These are phyloP conservation scores for Peronospora destructor DNA, from an alignment of 352 stramenopile genomes.

Conservation along the genomic window DNA sequence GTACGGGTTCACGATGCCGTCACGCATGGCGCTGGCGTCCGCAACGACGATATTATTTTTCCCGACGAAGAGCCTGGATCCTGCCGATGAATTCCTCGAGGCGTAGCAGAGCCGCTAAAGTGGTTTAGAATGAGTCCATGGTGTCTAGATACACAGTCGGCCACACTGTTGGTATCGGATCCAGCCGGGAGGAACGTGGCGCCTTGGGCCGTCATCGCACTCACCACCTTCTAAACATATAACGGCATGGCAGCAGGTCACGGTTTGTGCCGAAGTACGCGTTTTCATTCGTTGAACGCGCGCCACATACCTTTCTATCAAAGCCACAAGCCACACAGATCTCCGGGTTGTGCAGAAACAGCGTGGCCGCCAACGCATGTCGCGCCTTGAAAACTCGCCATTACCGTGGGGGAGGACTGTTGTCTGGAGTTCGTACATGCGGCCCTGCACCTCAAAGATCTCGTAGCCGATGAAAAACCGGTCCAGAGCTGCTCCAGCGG, in stretches of 20 bases:
- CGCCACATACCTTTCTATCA: conserved; percentile 32
- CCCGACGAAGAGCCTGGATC: conserved; percentile 50
- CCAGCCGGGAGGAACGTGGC: conserved; percentile 42
- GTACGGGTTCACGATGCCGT: conserved; percentile 64
- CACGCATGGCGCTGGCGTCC: conserved; percentile 51
- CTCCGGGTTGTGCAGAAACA: conserved; percentile 67
- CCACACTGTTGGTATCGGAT: conserved; percentile 24
- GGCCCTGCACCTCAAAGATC: conserved; percentile 44
- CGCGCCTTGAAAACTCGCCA: conserved; percentile 21
- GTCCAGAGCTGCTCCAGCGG: conserved; percentile 36
- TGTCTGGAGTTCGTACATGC: conserved; percentile 56
- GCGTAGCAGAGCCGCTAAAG: conserved; percentile 65
- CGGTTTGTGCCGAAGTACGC: conserved; percentile 37
- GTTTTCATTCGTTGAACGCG: conserved; percentile 31
- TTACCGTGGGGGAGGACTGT: conserved; percentile 46
- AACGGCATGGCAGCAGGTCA: conserved; percentile 53
- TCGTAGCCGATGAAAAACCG: conserved; percentile 57
- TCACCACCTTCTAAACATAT: conserved; percentile 39
- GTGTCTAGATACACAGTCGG: conserved; percentile 38
- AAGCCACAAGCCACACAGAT: conserved; percentile 43
- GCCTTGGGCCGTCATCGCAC: conserved; percentile 30
- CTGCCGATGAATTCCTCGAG: conserved; percentile 34
- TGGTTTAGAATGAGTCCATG: conserved; percentile 36
- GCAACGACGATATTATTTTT: conserved; percentile 66
- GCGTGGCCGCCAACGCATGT: conserved; percentile 33